These are phyloP conservation scores for Nymphaea thermarum DNA, from an alignment of 164 flowering plant species.

Conservation along the genomic window DNA sequence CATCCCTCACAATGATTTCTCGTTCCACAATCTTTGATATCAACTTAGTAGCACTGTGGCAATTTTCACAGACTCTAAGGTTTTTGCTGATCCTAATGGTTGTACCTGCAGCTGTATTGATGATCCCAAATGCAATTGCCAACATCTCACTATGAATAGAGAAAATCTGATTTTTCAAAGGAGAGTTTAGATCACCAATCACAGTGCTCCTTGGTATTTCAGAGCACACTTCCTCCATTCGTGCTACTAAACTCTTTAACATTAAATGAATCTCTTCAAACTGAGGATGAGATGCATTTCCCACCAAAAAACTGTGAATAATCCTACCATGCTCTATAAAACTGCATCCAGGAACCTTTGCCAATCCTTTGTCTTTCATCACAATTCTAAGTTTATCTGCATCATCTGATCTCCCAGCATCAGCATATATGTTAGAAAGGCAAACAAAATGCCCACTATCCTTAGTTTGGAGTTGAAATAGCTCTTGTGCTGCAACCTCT, in stretches of 20 bases:
- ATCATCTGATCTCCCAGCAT: conserved; percentile 26
- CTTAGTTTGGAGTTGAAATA: conserved; percentile 24
- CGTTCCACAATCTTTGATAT: conserved; percentile 20
- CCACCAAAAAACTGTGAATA: conserved; percentile 25
- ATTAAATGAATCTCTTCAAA: conserved; percentile 19
- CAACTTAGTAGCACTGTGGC: conserved; percentile 27
- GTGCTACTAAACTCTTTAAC: conserved; percentile 14
- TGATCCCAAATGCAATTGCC: conserved; percentile 30
- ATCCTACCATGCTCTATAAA: conserved; percentile 25
- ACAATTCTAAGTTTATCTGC: conserved; percentile 15
- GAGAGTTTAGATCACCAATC: conserved; percentile 24
- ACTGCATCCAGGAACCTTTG: conserved; percentile 33
- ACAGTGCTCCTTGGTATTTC: conserved; percentile 24
- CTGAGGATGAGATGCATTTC: conserved; percentile 25
- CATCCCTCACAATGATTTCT: conserved; percentile 28
- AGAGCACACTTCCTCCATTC: conserved; percentile 16
- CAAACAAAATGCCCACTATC: conserved; percentile 23
- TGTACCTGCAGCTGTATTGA: conserved; percentile 15
- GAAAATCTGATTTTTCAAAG: conserved; percentile 21
- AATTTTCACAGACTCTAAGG: conserved; percentile 30
- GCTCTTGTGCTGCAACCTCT: conserved; percentile 17
- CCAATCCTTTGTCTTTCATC: conserved; percentile 27
- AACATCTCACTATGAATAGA: conserved; percentile 36
- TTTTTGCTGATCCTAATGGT: conserved; percentile 32
- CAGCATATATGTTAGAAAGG: conserved; percentile 23